Base-by-base conservation (phyloP, 1,139 yeast genomes). In the Diutina siamensis region DNA sequence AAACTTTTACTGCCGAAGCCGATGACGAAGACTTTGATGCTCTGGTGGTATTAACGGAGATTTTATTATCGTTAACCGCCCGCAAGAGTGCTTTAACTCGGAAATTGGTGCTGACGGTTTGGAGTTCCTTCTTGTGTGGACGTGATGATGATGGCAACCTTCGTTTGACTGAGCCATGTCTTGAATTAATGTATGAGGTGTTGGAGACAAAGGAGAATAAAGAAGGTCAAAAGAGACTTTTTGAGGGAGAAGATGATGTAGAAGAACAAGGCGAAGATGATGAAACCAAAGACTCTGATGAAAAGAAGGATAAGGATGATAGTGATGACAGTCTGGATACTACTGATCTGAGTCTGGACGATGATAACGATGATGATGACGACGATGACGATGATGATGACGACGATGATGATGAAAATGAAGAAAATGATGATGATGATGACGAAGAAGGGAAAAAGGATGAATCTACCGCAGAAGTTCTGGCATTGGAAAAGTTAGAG, bases 221-320 rank as follows among this genome's bases (percentile, higher is more conserved):
- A 52, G 80, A 80, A 51, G 97, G 97, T 1, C 95, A 86, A 59
- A 74, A 74, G 35, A 75, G 74, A 42, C 62, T 92, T 55, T 92
- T 89, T 59, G 88, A 83, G 48, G 78, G 74, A 12, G 83, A 69
- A 4, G 77, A 64, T 42, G 84, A 72, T 31, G 68, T 59, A 35
- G 74, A 55, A 7, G 70, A 53, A 1, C 72, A 57, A 1, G 67
- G 56, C 1, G 59, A 53, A 7, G 35, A n/a, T 3, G 59, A 52
- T 2, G 57, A 50, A 1, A 56, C 52, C 3, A 57, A 51, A 18
- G 56, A 51, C 2, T 60, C 52, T 0, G 63, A 57, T 1, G 67
- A 59, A 3, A 67, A 58, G 2, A 66, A 56, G 1, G 66, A 57
- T 1, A 67, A 56, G 1, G 34, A 31, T 7, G 67, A 57, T 7